A percentile compares a stretch with the other conserved stretches of the same genome.
Conservation (phyloP, 2,329 filamentous ascomycete genomes). For the Penicillium sp. region DNA sequence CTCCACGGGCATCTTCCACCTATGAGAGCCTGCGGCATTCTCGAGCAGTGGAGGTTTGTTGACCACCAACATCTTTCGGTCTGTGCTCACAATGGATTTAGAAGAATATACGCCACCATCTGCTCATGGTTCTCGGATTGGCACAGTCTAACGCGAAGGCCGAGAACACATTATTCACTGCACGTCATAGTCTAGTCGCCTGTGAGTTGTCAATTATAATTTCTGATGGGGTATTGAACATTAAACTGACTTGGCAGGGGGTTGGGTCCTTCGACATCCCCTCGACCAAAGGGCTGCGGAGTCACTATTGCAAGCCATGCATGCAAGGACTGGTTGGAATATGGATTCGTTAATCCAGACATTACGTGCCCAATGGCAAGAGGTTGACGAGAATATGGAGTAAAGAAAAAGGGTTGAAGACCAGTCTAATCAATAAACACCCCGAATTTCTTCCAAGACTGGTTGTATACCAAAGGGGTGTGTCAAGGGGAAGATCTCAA, state of each 20-base stretch:
- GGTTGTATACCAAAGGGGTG: neutral
- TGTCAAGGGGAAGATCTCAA: slow-evolving; percentile 1
- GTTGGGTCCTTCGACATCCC: slow-evolving; percentile 25
- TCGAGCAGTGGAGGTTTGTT: slow-evolving; percentile 21
- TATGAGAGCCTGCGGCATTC: slow-evolving; percentile 23
- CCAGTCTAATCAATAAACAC: neutral
- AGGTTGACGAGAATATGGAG: slow-evolving; percentile 10
- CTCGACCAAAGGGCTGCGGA: slow-evolving; percentile 27
- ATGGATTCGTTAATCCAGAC: slow-evolving; percentile 22
- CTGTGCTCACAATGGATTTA: neutral
- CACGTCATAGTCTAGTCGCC: slow-evolving; percentile 25
- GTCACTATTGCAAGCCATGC: slow-evolving; percentile 18
- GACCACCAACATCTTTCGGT: neutral
- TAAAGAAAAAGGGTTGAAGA: neutral
- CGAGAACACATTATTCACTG: slow-evolving; percentile 29
- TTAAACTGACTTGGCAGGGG: slow-evolving; percentile 16
- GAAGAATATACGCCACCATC: slow-evolving; percentile 23
- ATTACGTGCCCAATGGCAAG: slow-evolving; percentile 24
- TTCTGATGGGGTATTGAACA: neutral
- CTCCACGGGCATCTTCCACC: slow-evolving; percentile 7
- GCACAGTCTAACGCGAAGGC: slow-evolving; percentile 26
- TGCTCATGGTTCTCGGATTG: slow-evolving; percentile 24
- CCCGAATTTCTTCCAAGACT: neutral
- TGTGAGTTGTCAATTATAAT: slow-evolving; percentile 15
- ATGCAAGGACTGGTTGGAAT: slow-evolving; percentile 28